Base-by-base conservation (phyloP, 441 rosid species). In the Sinapis alba region DNA sequence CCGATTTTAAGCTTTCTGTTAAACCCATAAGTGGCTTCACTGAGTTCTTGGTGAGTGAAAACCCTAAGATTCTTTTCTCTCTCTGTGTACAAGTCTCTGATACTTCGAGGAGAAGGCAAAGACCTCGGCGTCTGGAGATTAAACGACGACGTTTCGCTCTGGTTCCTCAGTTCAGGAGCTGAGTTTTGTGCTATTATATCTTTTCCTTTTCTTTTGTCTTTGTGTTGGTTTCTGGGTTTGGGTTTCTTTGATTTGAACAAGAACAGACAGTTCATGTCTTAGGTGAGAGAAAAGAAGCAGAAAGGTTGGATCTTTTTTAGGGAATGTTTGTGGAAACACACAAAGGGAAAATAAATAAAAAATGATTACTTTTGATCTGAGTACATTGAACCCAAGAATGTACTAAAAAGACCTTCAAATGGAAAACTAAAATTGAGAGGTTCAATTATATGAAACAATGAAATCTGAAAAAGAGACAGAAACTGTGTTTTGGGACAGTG, bases 11-110 rank as follows among this genome's bases (percentile, higher is more conserved):
- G 80, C 60, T 71, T 70, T 78, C 93, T 78, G 78, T 27, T 86
- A 78, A 94, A 94, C 18, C 85, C 89, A 77, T 65, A 30, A 1
- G 98, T 89, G 4, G 97, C 97, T 51, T 83, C 83, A 62, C 77
- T 85, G 34, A 94, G 96, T 84, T 94, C 98, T 32, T 84, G 32
- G 73, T 81, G 83, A 18, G 89, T 64, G 83, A 92, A 94, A 24
- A 78, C 96, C 75, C 92, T 78, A 77, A 90, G 79, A 32, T 84
- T 88, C 9, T 86, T 87, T 73, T 84, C 90, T 73, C 83, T 89
- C 67, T 88, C 96, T 68, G 82, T 79, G 41, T 89, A 89, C 74
- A 94, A 78, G 64, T 90, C 96, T 2, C 86, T 81, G 76, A 94
- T 89, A 47, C 92, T 77, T 28, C 94, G 81, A 0, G 90, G 86